Percentiles rank a stretch among this genome's conserved stretches.
Evolutionary conservation across 176 grass and related monocot genomes (phyloP).

Genomic region (Metroxylon sagu): DNA sequence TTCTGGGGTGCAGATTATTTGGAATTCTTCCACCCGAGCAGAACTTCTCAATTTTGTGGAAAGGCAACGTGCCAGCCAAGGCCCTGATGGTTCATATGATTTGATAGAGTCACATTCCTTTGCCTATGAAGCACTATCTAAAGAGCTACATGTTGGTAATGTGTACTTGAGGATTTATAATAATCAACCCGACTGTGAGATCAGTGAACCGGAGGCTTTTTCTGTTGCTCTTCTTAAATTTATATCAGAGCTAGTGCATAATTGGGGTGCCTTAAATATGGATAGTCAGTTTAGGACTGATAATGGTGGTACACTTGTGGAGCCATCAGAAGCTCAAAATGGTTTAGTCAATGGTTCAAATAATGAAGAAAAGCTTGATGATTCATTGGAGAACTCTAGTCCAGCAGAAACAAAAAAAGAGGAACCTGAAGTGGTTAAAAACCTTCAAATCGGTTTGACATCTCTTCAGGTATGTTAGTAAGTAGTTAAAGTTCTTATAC

Average conservation of each 20-base stretch:
- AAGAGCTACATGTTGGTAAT: slow-evolving; percentile 90
- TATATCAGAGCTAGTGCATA: slow-evolving; percentile 66
- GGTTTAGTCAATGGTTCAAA: slow-evolving; percentile 21
- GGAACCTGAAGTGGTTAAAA: slow-evolving; percentile 37
- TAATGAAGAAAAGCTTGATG: slow-evolving; percentile 34
- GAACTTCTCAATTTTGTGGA: slow-evolving; percentile 96
- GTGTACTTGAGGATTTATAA: slow-evolving; percentile 98
- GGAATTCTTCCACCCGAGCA: slow-evolving; percentile 95
- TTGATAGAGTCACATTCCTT: slow-evolving; percentile 70
- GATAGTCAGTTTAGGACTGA: slow-evolving; percentile 24
- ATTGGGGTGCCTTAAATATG: slow-evolving; percentile 43
- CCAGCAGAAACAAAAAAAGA: slow-evolving; percentile 13
- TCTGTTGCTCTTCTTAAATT: slow-evolving; percentile 69
- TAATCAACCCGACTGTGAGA: slow-evolving; percentile 87
- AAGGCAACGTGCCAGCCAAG: slow-evolving; percentile 67
- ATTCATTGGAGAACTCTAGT: slow-evolving; percentile 16
- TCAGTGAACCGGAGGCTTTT: slow-evolving; percentile 83
- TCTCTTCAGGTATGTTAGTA: slow-evolving; percentile 77
- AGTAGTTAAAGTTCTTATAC: slow-evolving; percentile 2
- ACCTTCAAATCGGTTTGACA: slow-evolving; percentile 81
- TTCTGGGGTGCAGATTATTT: slow-evolving; percentile 64
- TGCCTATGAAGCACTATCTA: slow-evolving; percentile 66
- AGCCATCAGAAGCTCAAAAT: slow-evolving; percentile 38
- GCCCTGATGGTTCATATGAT: slow-evolving; percentile 87
- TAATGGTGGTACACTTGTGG: slow-evolving; percentile 30